phyloP scores from a whole-genome alignment of 495 filamentous ascomycete species.

The Penicillium paradoxum region DNA sequence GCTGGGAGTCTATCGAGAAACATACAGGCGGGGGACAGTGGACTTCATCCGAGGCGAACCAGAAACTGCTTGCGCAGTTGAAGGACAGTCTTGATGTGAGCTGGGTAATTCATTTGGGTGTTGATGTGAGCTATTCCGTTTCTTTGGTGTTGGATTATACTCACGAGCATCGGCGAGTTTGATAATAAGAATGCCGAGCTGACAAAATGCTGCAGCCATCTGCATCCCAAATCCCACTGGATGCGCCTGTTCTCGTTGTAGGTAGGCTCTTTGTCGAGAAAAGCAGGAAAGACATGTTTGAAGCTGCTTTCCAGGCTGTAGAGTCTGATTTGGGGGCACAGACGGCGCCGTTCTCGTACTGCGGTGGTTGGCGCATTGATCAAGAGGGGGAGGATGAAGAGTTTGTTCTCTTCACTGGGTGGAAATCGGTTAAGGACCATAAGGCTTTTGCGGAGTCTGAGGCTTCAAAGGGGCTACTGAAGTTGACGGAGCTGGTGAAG shows the following conservation, averaged over 20 bases:
- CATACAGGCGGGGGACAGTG: slow-evolving; percentile 41
- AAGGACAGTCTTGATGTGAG: slow-evolving; percentile 38
- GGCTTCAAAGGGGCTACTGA: slow-evolving; percentile 33
- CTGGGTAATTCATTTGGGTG: slow-evolving; percentile 36
- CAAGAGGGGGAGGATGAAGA: background rate
- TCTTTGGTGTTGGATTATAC: background rate
- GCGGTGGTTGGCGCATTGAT: slow-evolving; percentile 4
- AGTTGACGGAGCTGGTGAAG: slow-evolving; percentile 25
- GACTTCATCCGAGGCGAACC: slow-evolving; percentile 33
- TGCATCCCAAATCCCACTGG: slow-evolving; percentile 23
- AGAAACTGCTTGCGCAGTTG: slow-evolving; percentile 37
- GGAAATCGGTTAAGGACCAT: slow-evolving; percentile 22
- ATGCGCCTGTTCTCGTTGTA: slow-evolving; percentile 42
- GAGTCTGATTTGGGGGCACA: slow-evolving; percentile 26
- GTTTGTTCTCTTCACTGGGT: slow-evolving; percentile 1
- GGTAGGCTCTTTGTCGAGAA: slow-evolving; percentile 38
- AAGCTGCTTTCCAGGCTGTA: slow-evolving; percentile 24
- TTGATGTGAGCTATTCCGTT: slow-evolving; percentile 11
- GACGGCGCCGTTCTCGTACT: slow-evolving; percentile 23
- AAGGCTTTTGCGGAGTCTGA: slow-evolving; percentile 33
- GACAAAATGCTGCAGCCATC: background rate
- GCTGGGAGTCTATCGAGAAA: slow-evolving; percentile 44
- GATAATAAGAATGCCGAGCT: too few relatives aligned
- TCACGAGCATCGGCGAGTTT: too few relatives aligned
- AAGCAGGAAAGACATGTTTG: slow-evolving; percentile 38